Evolutionary conservation across 2,329 filamentous ascomycete species (phyloP).

Genomic region (Beauveria sp.): DNA sequence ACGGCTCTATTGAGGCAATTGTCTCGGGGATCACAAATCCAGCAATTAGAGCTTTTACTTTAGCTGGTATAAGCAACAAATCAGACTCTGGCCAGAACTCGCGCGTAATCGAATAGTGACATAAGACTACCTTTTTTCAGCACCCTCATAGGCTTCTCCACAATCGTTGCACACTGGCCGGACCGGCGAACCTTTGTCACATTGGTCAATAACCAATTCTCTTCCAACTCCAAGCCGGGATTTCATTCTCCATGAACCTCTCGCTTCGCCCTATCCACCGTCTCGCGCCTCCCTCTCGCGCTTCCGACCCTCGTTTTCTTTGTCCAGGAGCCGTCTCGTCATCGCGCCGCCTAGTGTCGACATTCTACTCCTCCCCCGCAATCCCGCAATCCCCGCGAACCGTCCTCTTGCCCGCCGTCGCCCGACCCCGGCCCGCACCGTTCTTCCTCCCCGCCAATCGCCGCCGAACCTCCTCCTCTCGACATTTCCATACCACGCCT

Average conservation of each 20-base stretch:
- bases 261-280: not conserved
- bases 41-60: too few relatives aligned
- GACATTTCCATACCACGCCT: not conserved
- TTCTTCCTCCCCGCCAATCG: not conserved
- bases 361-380: constrained; percentile 9
- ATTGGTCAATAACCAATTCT: not conserved
- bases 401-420: not conserved
- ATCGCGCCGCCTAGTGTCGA: constrained; percentile 11
- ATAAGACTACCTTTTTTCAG: not conserved
- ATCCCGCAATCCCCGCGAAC: not conserved
- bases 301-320: constrained; percentile 11
- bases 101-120: not conserved
- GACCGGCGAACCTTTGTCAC: not conserved
- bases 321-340: constrained; percentile 11
- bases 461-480: not conserved
- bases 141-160: not conserved
- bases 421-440: not conserved
- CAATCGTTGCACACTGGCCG: not conserved
- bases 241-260: constrained; percentile 10
- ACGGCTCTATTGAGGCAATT: too few relatives aligned
- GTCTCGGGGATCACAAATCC: too few relatives aligned
- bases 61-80: too few relatives aligned
- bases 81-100: too few relatives aligned
- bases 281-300: not conserved
- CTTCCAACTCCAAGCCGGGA: not conserved